Conservation (phyloP, 2,329 filamentous ascomycete genomes). For the Colletotrichum trifolii region DNA sequence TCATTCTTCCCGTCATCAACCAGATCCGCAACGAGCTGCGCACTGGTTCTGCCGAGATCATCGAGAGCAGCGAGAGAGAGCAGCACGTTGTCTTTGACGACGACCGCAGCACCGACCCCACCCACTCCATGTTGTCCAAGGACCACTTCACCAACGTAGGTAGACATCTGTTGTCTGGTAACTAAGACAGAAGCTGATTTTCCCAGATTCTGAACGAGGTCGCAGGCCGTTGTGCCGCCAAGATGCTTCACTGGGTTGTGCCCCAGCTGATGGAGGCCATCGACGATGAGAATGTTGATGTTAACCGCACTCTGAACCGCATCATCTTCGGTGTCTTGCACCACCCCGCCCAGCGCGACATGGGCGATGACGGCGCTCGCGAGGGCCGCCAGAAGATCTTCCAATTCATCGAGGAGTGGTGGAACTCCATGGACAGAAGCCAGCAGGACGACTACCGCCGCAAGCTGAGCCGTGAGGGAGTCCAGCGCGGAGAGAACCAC, state of each 20-base stretch:
- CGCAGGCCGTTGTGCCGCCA: slow-evolving; percentile 83
- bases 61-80: slow-evolving; percentile 83
- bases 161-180: not conserved
- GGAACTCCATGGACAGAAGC: slow-evolving; percentile 72
- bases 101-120: slow-evolving; percentile 81
- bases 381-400: slow-evolving; percentile 85
- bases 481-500: slow-evolving; percentile 83
- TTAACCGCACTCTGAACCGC: slow-evolving; percentile 76
- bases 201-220: slow-evolving; percentile 81
- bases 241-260: slow-evolving; percentile 85
- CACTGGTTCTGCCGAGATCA: slow-evolving; percentile 88
- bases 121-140: slow-evolving; percentile 95
- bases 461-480: slow-evolving; percentile 82
- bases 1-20: slow-evolving; percentile 84
- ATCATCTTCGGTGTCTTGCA: slow-evolving; percentile 88
- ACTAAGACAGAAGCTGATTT: slow-evolving; percentile 12
- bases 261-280: slow-evolving; percentile 90
- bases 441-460: slow-evolving; percentile 75
- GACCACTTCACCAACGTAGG: slow-evolving; percentile 89
- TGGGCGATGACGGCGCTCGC: slow-evolving; percentile 74
- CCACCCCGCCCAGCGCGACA: slow-evolving; percentile 82
- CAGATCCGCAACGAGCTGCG: slow-evolving; percentile 90
- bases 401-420: slow-evolving; percentile 84
- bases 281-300: slow-evolving; percentile 79
- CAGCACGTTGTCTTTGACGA: slow-evolving; percentile 90